phyloP scores from a whole-genome alignment of 345 rosid genomes.

The Syzygium aromaticum region DNA sequence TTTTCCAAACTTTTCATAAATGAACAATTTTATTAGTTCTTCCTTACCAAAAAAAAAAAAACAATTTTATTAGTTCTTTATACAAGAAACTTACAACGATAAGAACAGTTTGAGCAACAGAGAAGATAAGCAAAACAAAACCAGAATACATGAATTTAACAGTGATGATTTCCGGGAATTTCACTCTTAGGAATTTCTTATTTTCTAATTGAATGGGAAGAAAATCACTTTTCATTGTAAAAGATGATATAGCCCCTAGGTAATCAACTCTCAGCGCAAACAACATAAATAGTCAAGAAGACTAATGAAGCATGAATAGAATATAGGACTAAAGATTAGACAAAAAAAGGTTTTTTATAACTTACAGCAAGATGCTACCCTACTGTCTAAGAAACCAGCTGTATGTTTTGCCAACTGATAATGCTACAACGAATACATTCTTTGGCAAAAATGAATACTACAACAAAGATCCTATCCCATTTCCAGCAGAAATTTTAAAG shows the following conservation, averaged over 20 bases:
- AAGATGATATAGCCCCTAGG: not conserved
- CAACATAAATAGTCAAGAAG: not conserved
- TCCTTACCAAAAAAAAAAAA: too few relatives aligned
- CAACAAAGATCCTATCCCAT: not conserved
- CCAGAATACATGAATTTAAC: not conserved
- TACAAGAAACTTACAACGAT: not conserved
- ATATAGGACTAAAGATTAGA: not conserved
- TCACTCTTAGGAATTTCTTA: not conserved
- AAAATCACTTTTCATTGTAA: not conserved
- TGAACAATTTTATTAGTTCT: too few relatives aligned
- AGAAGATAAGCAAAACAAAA: not conserved
- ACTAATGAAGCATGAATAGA: not conserved
- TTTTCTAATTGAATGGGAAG: not conserved
- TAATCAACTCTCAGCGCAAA: not conserved
- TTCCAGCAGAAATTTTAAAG: not conserved
- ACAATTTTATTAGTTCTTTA: not conserved
- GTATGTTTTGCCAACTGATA: not conserved
- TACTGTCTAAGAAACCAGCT: not conserved
- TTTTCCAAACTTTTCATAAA: not conserved
- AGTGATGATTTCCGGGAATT: not conserved
- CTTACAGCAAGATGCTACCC: not conserved
- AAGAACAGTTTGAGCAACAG: not conserved
- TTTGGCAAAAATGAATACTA: not conserved
- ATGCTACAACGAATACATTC: not conserved
- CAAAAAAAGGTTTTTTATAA: not conserved